phyloP scores from a whole-genome alignment of 225 moss, liverwort and hornwort species.

The Bryum argenteum region DNA sequence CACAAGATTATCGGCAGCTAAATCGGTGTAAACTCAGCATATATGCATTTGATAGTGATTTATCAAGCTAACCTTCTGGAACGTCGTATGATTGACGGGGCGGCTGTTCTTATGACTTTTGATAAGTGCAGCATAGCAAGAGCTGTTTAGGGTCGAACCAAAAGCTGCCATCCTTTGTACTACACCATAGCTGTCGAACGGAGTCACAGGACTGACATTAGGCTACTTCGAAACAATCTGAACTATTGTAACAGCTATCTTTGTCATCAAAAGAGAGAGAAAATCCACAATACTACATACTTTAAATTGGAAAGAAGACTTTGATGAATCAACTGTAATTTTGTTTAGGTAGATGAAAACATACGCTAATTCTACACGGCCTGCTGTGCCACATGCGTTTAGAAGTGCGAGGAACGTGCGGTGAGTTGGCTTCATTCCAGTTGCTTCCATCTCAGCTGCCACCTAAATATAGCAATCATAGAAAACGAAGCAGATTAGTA shows the following conservation, averaged over 20 bases:
- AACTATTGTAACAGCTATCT: background rate
- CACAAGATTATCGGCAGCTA: background rate
- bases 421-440: conserved; percentile 72
- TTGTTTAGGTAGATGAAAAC: conserved; percentile 23
- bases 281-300: background rate
- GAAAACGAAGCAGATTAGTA: conserved; percentile 13
- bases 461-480: conserved; percentile 41
- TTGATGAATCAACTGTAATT: conserved; percentile 5
- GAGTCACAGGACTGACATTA: conserved; percentile 13
- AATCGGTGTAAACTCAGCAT: conserved; percentile 1
- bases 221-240: background rate
- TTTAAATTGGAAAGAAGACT: background rate
- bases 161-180: conserved; percentile 77
- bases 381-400: conserved; percentile 73
- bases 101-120: conserved; percentile 61
- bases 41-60: background rate
- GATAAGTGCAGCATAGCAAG: conserved; percentile 77
- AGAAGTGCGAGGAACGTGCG: conserved; percentile 79
- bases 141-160: conserved; percentile 67
- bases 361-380: conserved; percentile 82
- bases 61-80: conserved; percentile 55
- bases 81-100: conserved; percentile 50
- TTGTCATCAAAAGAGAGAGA: background rate
- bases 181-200: conserved; percentile 64
- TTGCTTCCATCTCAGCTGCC: conserved; percentile 78